These are phyloP conservation scores for Yarrowia sp. DNA, from an alignment of 805 yeast species.

Conservation along the genomic window DNA sequence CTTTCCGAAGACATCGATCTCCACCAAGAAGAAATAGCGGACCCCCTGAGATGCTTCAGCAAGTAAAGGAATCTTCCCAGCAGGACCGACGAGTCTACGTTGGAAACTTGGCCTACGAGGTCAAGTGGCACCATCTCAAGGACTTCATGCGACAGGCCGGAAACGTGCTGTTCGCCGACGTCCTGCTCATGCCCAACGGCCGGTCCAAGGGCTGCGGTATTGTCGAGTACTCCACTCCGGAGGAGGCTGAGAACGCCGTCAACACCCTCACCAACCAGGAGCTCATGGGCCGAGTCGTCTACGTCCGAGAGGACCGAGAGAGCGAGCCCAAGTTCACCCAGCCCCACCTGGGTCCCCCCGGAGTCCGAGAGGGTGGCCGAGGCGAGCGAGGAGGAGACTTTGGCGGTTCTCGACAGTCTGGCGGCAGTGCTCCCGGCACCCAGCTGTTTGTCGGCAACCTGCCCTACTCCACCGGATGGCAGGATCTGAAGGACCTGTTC, in stretches of 20 bases:
- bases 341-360: conserved; percentile 40
- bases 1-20: conserved; percentile 34
- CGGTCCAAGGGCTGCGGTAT: conserved; percentile 66
- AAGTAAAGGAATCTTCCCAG: conserved; percentile 37
- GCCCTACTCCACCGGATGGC: conserved; percentile 85
- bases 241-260: conserved; percentile 76
- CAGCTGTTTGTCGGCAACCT: conserved; percentile 79
- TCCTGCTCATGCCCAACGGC: conserved; percentile 77
- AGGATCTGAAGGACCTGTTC: conserved; percentile 83
- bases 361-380: conserved; percentile 37
- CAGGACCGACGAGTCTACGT: conserved; percentile 55
- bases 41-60: conserved; percentile 38
- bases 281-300: conserved; percentile 77
- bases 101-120: conserved; percentile 54
- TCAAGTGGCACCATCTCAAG: conserved; percentile 52
- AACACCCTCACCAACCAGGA: conserved; percentile 67
- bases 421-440: conserved; percentile 52
- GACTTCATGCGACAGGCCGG: conserved; percentile 58
- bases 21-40: conserved; percentile 36
- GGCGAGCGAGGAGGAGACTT: conserved; percentile 18
- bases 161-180: conserved; percentile 78
- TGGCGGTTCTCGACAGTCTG: conserved; percentile 29
- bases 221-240: conserved; percentile 74
- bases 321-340: conserved; percentile 46
- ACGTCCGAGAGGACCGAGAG: conserved; percentile 82